Percentiles rank a stretch among this genome's conserved stretches.
These are phyloP conservation scores for Venturia oleaginea DNA, from an alignment of 2,329 filamentous ascomycete species.

Conservation along the genomic window DNA sequence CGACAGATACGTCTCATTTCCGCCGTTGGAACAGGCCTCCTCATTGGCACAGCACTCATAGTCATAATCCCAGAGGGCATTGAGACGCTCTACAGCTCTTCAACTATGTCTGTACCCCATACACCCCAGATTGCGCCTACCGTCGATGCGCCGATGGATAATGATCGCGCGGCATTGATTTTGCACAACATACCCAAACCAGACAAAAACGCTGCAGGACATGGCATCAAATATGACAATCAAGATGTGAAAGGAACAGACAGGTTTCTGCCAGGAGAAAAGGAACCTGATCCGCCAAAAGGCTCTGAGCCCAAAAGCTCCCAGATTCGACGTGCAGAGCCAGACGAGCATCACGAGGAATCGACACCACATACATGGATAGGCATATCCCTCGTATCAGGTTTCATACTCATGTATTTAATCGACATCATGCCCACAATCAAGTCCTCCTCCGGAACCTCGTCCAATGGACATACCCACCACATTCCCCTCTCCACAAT, in stretches of 20 bases:
- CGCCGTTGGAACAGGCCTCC: constrained; percentile 82
- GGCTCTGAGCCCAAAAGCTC: not conserved
- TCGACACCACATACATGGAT: constrained; percentile 56
- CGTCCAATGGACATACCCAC: constrained; percentile 1
- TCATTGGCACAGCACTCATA: constrained; percentile 90
- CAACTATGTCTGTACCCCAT: constrained; percentile 12
- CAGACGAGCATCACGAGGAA: not conserved
- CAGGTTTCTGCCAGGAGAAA: not conserved
- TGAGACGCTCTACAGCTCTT: constrained; percentile 68
- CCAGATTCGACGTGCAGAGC: not conserved
- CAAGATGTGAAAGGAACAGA: constrained; percentile 1
- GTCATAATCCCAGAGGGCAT: constrained; percentile 97
- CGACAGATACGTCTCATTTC: constrained; percentile 84
- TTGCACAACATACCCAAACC: not conserved
- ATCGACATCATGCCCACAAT: constrained; percentile 52
- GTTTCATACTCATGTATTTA: constrained; percentile 95
- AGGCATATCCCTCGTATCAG: constrained; percentile 74
- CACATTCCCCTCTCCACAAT: constrained; percentile 87
- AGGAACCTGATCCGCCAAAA: not conserved
- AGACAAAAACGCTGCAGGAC: not conserved
- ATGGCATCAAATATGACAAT: constrained; percentile 2
- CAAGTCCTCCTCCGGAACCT: not conserved
- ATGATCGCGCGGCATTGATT: not conserved
- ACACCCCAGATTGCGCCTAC: not conserved
- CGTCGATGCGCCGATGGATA: not conserved